These are phyloP conservation scores for Penicillium sp. DNA, from an alignment of 2,329 filamentous ascomycete genomes.

Conservation along the genomic window DNA sequence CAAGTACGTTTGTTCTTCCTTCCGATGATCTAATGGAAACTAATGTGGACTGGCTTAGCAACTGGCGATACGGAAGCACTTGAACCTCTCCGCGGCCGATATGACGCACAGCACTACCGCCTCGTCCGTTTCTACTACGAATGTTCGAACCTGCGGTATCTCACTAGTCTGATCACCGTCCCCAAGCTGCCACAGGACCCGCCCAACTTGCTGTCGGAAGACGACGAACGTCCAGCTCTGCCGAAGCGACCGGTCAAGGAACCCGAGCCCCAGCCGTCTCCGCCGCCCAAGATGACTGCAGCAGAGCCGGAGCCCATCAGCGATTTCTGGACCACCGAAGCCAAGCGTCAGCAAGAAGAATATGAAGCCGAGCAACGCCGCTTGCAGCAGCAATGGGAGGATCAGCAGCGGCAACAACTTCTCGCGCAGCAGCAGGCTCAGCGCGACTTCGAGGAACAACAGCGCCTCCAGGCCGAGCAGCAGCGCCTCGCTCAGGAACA, in stretches of 20 bases:
- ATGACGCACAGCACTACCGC: constrained; percentile 92
- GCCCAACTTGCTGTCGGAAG: constrained; percentile 76
- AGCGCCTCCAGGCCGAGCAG: constrained; percentile 76
- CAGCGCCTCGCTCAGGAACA: constrained; percentile 86
- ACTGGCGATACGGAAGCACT: constrained; percentile 90
- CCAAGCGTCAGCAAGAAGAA: constrained; percentile 82
- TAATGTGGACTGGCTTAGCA: constrained; percentile 47
- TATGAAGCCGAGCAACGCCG: constrained; percentile 90
- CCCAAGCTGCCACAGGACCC: constrained; percentile 92
- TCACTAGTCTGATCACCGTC: constrained; percentile 91
- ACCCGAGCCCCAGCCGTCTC: constrained; percentile 61
- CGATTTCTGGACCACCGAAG: constrained; percentile 94
- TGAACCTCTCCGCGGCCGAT: constrained; percentile 75
- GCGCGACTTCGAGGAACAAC: constrained; percentile 92
- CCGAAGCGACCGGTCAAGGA: constrained; percentile 64
- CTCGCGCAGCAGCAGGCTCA: constrained; percentile 76
- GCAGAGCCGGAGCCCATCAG: constrained; percentile 84
- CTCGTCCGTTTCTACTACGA: constrained; percentile 98
- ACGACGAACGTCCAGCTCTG: constrained; percentile 72
- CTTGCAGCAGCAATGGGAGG: constrained; percentile 75
- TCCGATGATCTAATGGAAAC: too few species aligned
- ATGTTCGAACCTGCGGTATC: constrained; percentile 91
- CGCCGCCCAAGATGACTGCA: constrained; percentile 58
- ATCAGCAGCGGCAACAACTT: constrained; percentile 71
- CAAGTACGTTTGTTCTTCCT: constrained; percentile 58